Percentiles rank a stretch among this genome's conserved stretches.
These are phyloP conservation scores for Penicillium sp. DNA, from an alignment of 2,329 filamentous ascomycete genomes.

Conservation along the genomic window DNA sequence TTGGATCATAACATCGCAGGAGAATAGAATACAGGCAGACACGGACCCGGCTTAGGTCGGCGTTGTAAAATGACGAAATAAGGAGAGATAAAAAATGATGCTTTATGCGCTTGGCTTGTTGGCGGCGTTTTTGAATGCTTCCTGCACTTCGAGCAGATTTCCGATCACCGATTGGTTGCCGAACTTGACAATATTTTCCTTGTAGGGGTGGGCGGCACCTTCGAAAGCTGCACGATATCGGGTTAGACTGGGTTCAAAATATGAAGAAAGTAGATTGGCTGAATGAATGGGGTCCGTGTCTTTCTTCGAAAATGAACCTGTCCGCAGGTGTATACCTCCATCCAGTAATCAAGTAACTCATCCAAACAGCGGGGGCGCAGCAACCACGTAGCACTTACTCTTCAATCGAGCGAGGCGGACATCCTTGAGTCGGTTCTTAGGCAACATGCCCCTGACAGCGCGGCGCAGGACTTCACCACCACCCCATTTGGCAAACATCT, in stretches of 20 bases:
- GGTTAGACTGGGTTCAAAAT: slow-evolving; percentile 11
- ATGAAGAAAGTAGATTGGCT: not conserved
- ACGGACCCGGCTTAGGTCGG: slow-evolving; percentile 1
- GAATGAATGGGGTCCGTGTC: not conserved
- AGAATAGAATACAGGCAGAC: slow-evolving; percentile 27
- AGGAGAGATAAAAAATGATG: slow-evolving; percentile 7
- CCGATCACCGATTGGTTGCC: slow-evolving; percentile 51
- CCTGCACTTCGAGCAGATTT: slow-evolving; percentile 34
- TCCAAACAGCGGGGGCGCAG: not conserved
- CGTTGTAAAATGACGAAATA: slow-evolving; percentile 7
- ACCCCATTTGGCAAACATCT: slow-evolving; percentile 89
- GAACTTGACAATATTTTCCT: slow-evolving; percentile 77
- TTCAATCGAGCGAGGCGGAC: slow-evolving; percentile 84
- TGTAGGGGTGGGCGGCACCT: slow-evolving; percentile 86
- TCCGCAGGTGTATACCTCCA: not conserved
- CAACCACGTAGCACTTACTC: slow-evolving; percentile 45
- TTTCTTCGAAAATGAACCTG: not conserved
- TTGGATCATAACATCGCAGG: slow-evolving; percentile 29
- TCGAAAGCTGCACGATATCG: slow-evolving; percentile 66
- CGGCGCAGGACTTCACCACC: slow-evolving; percentile 86
- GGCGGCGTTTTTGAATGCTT: slow-evolving; percentile 36
- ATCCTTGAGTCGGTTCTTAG: slow-evolving; percentile 90
- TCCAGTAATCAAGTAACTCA: not conserved
- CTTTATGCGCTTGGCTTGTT: slow-evolving; percentile 19
- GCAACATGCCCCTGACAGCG: slow-evolving; percentile 94